Evolutionary conservation across 2,329 filamentous ascomycete genomes (phyloP).

Genomic region (Paramyrothecium roridum): DNA sequence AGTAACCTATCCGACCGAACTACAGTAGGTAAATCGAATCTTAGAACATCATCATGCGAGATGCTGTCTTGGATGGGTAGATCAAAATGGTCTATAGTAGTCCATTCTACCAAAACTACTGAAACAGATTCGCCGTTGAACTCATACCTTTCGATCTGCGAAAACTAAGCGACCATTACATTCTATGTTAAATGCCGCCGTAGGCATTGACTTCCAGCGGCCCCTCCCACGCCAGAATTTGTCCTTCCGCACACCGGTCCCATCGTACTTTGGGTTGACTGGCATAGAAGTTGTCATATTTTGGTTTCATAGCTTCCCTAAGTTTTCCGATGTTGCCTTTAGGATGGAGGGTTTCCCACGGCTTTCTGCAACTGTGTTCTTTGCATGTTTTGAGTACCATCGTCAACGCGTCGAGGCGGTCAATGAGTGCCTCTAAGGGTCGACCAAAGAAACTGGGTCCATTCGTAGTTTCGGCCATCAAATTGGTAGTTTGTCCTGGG

Average conservation of each 20-base stretch:
- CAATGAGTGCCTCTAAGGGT: constrained; percentile 35
- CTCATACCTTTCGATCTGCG: too few relatives aligned
- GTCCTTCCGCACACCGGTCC: constrained; percentile 49
- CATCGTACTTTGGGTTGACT: constrained; percentile 47
- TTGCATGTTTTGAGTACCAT: constrained; percentile 60
- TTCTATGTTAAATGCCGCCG: too few relatives aligned
- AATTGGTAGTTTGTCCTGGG: background rate
- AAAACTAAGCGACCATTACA: too few relatives aligned
- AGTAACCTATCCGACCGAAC: too few relatives aligned
- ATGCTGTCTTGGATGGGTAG: too few relatives aligned
- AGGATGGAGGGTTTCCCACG: constrained; percentile 55
- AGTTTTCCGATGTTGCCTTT: constrained; percentile 46
- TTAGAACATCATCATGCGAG: too few relatives aligned
- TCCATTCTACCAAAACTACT: too few relatives aligned
- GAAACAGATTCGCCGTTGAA: too few relatives aligned
- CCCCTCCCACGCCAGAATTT: constrained; percentile 53
- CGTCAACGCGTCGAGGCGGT: constrained; percentile 55
- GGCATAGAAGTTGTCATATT: constrained; percentile 51
- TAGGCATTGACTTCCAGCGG: constrained; percentile 23
- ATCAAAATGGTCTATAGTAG: too few relatives aligned
- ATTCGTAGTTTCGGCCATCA: background rate
- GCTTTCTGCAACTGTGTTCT: constrained; percentile 45
- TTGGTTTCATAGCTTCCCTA: constrained; percentile 41
- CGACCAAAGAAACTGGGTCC: constrained; percentile 21
- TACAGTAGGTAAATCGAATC: too few relatives aligned